Percentiles rank a stretch among this genome's conserved stretches.
Evolutionary conservation across 2,329 filamentous ascomycete genomes (phyloP).

Genomic region (Chaetomium sp.): DNA sequence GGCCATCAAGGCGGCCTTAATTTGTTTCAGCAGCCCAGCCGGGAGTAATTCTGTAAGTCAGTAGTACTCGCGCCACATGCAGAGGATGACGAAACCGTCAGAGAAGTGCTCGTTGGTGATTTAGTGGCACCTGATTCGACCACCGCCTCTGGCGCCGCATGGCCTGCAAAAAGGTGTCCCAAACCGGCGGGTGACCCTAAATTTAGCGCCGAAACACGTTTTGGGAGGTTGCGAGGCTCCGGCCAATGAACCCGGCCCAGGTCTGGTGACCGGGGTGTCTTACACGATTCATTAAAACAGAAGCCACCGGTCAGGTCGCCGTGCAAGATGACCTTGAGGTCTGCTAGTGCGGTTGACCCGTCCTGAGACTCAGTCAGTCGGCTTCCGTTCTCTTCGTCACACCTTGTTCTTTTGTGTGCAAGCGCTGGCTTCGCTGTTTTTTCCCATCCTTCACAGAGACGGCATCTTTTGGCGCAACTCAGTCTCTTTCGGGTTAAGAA

Average conservation of each 20-base stretch:
- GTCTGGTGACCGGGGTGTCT: constrained; percentile 25
- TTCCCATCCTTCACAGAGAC: neutral
- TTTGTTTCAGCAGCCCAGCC: constrained; percentile 16
- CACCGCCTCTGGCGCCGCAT: constrained; percentile 17
- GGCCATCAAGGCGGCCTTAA: constrained; percentile 8
- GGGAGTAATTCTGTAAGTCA: constrained; percentile 5
- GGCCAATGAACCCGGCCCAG: constrained; percentile 16
- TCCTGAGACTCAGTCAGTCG: constrained; percentile 6
- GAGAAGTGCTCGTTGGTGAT: constrained; percentile 23
- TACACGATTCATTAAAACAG: constrained; percentile 16
- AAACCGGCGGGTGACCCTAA: constrained; percentile 31
- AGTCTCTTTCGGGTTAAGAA: neutral
- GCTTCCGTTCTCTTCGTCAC: constrained; percentile 5
- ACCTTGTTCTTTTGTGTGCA: neutral
- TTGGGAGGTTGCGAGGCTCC: constrained; percentile 16
- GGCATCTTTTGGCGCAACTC: neutral
- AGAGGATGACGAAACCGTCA: constrained; percentile 17
- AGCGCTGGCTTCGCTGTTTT: constrained; percentile 7
- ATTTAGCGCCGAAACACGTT: constrained; percentile 29
- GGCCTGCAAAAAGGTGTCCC: constrained; percentile 22
- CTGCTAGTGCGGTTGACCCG: constrained; percentile 17
- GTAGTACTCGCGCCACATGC: constrained; percentile 12
- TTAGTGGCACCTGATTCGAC: constrained; percentile 25
- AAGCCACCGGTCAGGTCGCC: constrained; percentile 23
- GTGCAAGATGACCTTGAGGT: constrained; percentile 22